Evolutionary conservation across 2,329 filamentous ascomycete species (phyloP), one percentile per base, ranked within the genome.

Genomic region (Cercospora janseana): DNA sequence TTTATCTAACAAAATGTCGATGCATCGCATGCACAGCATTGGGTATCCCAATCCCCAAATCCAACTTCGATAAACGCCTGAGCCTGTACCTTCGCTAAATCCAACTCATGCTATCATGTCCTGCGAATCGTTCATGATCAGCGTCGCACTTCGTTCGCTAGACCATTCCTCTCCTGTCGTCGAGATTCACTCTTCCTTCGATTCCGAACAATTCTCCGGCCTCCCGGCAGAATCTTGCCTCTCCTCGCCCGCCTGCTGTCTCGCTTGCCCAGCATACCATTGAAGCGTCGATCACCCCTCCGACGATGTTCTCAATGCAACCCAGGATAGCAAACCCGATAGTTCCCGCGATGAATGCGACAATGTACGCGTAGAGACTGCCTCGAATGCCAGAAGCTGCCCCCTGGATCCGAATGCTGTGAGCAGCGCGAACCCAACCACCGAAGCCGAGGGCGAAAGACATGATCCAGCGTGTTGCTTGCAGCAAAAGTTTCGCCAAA

Each of bases 221-320:
- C 70, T 97, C 92, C 53, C 93, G 83, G 69, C 92, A 97, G 72
- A 95, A 96, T 38, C 87, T 83, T 35, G 77, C 80, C 60, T 82
- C 79, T 4, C 84, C 86, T 43, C 69, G 68, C 7, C 74, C 72
- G 47, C 79, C 80, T 48, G 76, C 79, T 44, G 79, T 86, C 79
- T 98, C 93, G 63, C 88, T 95, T 20, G 88, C 90, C 80, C 95
- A 97, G 74, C 93, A 98, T 9, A 98, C 85, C 18, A 97, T 80
- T 27, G 89, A 89, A 43, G 67, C 68, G 51, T 70, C 68, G 41
- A 69, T 55, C 6, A 69, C 65, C 9, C 62, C 67, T 2, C 66
- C 66, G 2, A 70, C 63, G 3, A 70, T 66, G 32, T 68, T 69
- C 58, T 70, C 68, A n/a, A 69, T 61, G 5, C 67, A 66, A 12